Evolutionary conservation across 2,329 filamentous ascomycete species (phyloP).

Genomic region (Colletotrichum acutatum): DNA sequence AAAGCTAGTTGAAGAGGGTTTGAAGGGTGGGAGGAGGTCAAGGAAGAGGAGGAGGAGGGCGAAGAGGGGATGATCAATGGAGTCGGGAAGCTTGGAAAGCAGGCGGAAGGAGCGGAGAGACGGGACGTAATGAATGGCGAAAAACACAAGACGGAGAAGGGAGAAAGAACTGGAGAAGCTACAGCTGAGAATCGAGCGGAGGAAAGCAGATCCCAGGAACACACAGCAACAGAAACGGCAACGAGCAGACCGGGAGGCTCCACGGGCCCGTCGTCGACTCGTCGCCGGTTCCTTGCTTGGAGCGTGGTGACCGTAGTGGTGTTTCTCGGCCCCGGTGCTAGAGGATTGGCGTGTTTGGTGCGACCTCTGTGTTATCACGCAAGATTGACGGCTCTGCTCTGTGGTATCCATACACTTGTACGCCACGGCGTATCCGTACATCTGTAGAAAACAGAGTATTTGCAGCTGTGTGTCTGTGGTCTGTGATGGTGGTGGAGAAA

Average conservation of each 20-base stretch:
- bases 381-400: slow-evolving; percentile 5
- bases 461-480: not conserved
- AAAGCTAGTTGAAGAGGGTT: slow-evolving; percentile 3
- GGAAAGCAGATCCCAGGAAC: not conserved
- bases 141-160: not conserved
- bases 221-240: not conserved
- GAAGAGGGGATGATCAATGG: slow-evolving; percentile 27
- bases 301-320: slow-evolving; percentile 12
- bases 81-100: slow-evolving; percentile 16
- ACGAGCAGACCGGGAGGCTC: slow-evolving; percentile 10
- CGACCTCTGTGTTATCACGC: slow-evolving; percentile 13
- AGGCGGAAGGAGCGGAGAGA: slow-evolving; percentile 32
- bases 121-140: slow-evolving; percentile 28
- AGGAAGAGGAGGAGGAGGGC: slow-evolving; percentile 1
- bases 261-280: slow-evolving; percentile 5
- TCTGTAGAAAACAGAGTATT: not conserved
- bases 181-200: not conserved
- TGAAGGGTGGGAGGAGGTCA: not conserved
- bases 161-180: slow-evolving; percentile 15
- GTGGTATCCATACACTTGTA: not conserved
- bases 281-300: slow-evolving; percentile 1
- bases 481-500: not conserved
- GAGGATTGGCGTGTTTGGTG: not conserved
- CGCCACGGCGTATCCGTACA: not conserved
- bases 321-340: not conserved